Evolutionary conservation across 306 rosid genomes (phyloP).

Genomic region (Gastrolobium bilobum): DNA sequence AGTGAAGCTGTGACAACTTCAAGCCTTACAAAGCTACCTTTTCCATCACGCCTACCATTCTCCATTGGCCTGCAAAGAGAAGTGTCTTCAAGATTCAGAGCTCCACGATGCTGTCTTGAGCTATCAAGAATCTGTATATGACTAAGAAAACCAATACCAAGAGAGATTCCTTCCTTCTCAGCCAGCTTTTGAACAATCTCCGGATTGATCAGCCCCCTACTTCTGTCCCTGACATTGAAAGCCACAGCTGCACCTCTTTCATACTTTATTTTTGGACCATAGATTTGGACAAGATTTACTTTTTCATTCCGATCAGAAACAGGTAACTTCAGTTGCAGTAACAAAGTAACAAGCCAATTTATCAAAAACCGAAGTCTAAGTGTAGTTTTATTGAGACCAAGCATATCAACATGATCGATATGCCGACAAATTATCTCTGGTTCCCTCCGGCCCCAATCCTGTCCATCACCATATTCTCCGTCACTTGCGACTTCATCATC

Average conservation of each 20-base stretch:
- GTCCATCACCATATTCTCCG: constrained; percentile 79
- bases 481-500: constrained; percentile 82
- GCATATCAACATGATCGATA: constrained; percentile 80
- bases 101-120: constrained; percentile 63
- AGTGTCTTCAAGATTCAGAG: constrained; percentile 68
- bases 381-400: constrained; percentile 96
- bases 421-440: constrained; percentile 80
- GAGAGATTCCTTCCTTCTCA: constrained; percentile 88
- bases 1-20: constrained; percentile 95
- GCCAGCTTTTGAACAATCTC: constrained; percentile 95
- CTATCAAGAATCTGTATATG: constrained; percentile 78
- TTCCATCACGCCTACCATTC: constrained; percentile 68
- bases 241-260: constrained; percentile 98
- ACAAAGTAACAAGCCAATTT: constrained; percentile 94
- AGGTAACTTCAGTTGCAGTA: constrained; percentile 78
- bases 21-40: constrained; percentile 72
- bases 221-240: constrained; percentile 83
- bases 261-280: constrained; percentile 94
- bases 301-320: constrained; percentile 62
- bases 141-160: constrained; percentile 88
- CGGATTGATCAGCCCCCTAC: constrained; percentile 75
- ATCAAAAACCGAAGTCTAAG: constrained; percentile 83
- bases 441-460: constrained; percentile 68
- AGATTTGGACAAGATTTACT: constrained; percentile 75
- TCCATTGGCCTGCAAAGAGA: constrained; percentile 86